Percentiles rank a stretch among this genome's conserved stretches.
phyloP scores from a whole-genome alignment of 345 rosid species.

The Kernera saxatilis region DNA sequence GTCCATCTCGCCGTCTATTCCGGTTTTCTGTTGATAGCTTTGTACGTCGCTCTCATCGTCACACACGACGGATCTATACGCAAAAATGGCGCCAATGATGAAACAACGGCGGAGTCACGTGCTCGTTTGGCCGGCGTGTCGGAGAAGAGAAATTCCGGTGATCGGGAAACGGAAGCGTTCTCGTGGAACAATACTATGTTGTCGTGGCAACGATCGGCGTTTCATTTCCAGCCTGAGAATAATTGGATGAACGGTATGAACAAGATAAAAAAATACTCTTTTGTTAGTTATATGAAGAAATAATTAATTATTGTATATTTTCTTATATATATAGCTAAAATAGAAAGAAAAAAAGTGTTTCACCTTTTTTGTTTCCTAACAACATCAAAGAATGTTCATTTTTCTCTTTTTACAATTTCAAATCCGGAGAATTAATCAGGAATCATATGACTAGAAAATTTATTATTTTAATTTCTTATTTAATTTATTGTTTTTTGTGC shows the following conservation, averaged over 20 bases:
- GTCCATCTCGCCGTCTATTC: slow-evolving; percentile 14
- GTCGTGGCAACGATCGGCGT: slow-evolving; percentile 90
- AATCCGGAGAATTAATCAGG: background rate
- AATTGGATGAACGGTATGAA: slow-evolving; percentile 95
- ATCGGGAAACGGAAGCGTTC: slow-evolving; percentile 18
- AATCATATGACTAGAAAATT: background rate
- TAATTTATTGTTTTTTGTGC: background rate
- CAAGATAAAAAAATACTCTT: background rate
- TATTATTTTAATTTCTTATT: background rate
- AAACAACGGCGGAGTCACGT: slow-evolving; percentile 36
- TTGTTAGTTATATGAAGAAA: background rate
- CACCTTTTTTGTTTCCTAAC: background rate
- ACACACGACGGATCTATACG: slow-evolving; percentile 14
- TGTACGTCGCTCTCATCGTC: slow-evolving; percentile 31
- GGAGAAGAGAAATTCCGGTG: slow-evolving; percentile 37
- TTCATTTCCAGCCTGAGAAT: slow-evolving; percentile 89
- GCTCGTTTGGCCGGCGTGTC: slow-evolving; percentile 61
- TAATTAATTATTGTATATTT: background rate
- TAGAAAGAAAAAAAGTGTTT: background rate
- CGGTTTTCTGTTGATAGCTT: slow-evolving; percentile 33
- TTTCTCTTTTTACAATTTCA: background rate
- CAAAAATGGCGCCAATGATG: background rate
- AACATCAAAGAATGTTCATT: background rate
- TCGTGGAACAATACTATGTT: slow-evolving; percentile 80
- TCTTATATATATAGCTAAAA: background rate